A percentile compares a stretch with the other conserved stretches of the same genome.
These are phyloP conservation scores for Knufia petricola DNA, from an alignment of 2,329 filamentous ascomycete species.

Conservation along the genomic window DNA sequence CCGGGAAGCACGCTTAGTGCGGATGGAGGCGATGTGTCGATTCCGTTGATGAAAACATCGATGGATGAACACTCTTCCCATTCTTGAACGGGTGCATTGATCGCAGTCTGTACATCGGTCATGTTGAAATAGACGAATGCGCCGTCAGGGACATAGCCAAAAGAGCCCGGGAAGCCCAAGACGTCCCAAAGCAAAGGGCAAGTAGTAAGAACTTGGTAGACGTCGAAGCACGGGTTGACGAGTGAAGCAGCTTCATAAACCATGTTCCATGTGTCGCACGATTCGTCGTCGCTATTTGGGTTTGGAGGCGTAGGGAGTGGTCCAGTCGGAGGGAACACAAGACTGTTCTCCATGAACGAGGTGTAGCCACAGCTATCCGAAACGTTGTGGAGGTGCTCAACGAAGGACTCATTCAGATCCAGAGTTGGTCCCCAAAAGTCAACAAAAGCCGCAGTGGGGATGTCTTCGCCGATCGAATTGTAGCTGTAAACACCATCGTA, in stretches of 20 bases:
- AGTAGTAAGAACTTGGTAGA: constrained; percentile 55
- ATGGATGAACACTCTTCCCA: constrained; percentile 49
- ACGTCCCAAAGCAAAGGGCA: constrained; percentile 64
- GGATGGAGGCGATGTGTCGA: constrained; percentile 40
- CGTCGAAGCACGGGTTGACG: constrained; percentile 69
- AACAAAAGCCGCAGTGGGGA: constrained; percentile 33
- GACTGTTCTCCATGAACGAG: constrained; percentile 38
- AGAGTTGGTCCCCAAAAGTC: constrained; percentile 35
- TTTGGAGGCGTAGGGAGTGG: constrained; percentile 47
- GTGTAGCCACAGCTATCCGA: constrained; percentile 40
- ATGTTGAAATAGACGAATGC: constrained; percentile 61
- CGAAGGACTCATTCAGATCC: constrained; percentile 37
- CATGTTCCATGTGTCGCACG: constrained; percentile 51
- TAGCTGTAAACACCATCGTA: constrained; percentile 60
- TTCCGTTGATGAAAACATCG: constrained; percentile 38
- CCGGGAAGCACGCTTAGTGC: constrained; percentile 52
- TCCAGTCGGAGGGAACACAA: constrained; percentile 59
- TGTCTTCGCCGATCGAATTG: constrained; percentile 41
- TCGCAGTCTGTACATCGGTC: constrained; percentile 56
- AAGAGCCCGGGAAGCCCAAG: constrained; percentile 57
- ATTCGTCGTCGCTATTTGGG: constrained; percentile 32
- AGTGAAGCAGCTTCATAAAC: constrained; percentile 45
- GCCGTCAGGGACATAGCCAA: constrained; percentile 54
- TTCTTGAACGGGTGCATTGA: constrained; percentile 50
- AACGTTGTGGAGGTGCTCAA: constrained; percentile 31